Conservation (phyloP, 768 basidiomycete species). For the Mycena crocata region DNA sequence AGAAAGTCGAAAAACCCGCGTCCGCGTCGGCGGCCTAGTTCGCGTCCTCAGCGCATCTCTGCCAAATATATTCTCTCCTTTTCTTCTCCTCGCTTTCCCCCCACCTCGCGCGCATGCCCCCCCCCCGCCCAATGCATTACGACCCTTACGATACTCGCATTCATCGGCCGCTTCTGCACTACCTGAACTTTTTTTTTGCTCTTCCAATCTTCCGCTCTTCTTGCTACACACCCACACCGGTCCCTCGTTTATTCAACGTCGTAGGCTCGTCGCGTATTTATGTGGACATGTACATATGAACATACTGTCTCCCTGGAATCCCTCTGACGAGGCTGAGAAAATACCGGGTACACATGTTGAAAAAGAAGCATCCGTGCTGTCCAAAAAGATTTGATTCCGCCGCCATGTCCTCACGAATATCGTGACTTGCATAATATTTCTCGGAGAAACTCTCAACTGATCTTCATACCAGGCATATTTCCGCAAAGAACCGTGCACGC, state of each 20-base stretch:
- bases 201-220: slow-evolving; percentile 32
- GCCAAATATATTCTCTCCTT: slow-evolving; percentile 8
- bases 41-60: slow-evolving; percentile 13
- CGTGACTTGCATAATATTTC: slow-evolving; percentile 26
- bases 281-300: slow-evolving; percentile 48
- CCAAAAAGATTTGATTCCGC: slow-evolving; percentile 47
- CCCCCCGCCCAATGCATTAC: slow-evolving; percentile 9
- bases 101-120: background rate
- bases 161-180: slow-evolving; percentile 3
- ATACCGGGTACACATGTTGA: slow-evolving; percentile 30
- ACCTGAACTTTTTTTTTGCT: slow-evolving; percentile 40
- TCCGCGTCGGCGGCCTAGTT: slow-evolving; percentile 25
- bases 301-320: slow-evolving; percentile 40
- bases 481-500: slow-evolving; percentile 19
- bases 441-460: slow-evolving; percentile 23
- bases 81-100: slow-evolving; percentile 24
- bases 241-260: slow-evolving; percentile 39
- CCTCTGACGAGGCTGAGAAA: slow-evolving; percentile 36
- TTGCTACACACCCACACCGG: slow-evolving; percentile 17
- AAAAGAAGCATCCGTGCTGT: slow-evolving; percentile 43
- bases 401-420: slow-evolving; percentile 29
- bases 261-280: slow-evolving; percentile 48
- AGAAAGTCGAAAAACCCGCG: slow-evolving; percentile 47
- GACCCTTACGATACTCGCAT: slow-evolving; percentile 16
- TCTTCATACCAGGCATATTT: slow-evolving; percentile 30